Percentiles rank a stretch among this genome's conserved stretches.
Conservation (phyloP, 352 stramenopile genomes). For the Phytophthora crassamura region DNA sequence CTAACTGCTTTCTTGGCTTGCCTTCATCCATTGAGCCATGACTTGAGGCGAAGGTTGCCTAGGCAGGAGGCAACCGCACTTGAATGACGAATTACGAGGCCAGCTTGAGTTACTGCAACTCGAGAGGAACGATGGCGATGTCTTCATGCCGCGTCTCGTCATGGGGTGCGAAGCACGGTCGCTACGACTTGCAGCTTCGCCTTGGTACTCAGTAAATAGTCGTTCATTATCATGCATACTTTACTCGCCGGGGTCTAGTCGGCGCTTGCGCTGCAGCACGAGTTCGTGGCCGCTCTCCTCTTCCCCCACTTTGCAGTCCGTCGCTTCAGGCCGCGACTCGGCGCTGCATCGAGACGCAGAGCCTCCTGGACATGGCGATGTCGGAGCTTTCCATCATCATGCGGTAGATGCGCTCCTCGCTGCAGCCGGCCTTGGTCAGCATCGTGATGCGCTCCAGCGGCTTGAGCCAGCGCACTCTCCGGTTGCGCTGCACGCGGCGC, state of each 20-base stretch:
- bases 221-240: conserved; percentile 30
- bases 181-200: no score
- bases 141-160: no score
- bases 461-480: conserved; percentile 63
- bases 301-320: no score
- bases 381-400: conserved; percentile 75
- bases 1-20: background rate
- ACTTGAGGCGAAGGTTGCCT: no score
- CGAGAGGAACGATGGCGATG: no score
- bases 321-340: conserved; percentile 19
- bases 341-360: conserved; percentile 36
- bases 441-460: conserved; percentile 64
- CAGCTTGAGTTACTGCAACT: background rate
- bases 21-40: no score
- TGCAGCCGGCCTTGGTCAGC: conserved; percentile 65
- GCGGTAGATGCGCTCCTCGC: conserved; percentile 62
- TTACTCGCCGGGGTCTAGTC: conserved; percentile 15
- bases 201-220: conserved; percentile 28
- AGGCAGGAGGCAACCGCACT: no score
- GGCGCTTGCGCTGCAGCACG: background rate
- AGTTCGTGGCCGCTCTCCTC: background rate
- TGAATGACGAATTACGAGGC: conserved; percentile 2
- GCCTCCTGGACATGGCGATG: conserved; percentile 64
- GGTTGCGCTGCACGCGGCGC: conserved; percentile 15
- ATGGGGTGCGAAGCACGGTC: no score